phyloP scores from a whole-genome alignment of 768 basidiomycete species.

The Lentinula raphanica region DNA sequence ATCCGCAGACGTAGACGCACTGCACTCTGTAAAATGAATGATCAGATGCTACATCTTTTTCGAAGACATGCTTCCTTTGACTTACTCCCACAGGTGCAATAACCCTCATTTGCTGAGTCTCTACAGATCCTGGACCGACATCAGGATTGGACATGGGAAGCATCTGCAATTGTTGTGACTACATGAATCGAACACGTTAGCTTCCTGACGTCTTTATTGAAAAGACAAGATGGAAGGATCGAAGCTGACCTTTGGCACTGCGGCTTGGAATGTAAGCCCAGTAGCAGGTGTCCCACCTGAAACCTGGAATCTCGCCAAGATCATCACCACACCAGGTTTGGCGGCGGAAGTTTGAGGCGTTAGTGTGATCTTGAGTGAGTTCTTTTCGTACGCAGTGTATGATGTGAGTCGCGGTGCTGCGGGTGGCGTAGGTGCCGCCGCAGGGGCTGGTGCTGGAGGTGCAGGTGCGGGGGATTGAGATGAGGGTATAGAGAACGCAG shows the following conservation, averaged over 20 bases:
- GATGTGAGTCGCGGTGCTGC: conserved; percentile 52
- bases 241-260: conserved; percentile 82
- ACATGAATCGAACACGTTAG: conserved; percentile 1
- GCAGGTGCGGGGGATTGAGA: conserved; percentile 32
- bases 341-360: conserved; percentile 79
- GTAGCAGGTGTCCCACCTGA: conserved; percentile 46
- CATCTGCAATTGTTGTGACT: conserved; percentile 99
- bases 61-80: conserved; percentile 13
- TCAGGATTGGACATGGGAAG: conserved; percentile 89
- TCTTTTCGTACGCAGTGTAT: conserved; percentile 90
- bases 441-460: conserved; percentile 26
- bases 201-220: background rate
- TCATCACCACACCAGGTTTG: conserved; percentile 86
- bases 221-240: background rate
- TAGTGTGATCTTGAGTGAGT: conserved; percentile 82
- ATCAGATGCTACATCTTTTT: conserved; percentile 5
- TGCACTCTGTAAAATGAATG: conserved; percentile 50
- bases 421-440: conserved; percentile 30
- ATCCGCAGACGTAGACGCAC: conserved; percentile 84
- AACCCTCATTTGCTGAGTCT: conserved; percentile 95
- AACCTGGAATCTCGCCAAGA: conserved; percentile 82
- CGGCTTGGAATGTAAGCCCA: conserved; percentile 90
- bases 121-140: conserved; percentile 69
- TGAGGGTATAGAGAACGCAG: conserved; percentile 33
- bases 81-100: conserved; percentile 83